Conservation (phyloP, 805 yeast genomes). For the Starmerella riodocensis region DNA sequence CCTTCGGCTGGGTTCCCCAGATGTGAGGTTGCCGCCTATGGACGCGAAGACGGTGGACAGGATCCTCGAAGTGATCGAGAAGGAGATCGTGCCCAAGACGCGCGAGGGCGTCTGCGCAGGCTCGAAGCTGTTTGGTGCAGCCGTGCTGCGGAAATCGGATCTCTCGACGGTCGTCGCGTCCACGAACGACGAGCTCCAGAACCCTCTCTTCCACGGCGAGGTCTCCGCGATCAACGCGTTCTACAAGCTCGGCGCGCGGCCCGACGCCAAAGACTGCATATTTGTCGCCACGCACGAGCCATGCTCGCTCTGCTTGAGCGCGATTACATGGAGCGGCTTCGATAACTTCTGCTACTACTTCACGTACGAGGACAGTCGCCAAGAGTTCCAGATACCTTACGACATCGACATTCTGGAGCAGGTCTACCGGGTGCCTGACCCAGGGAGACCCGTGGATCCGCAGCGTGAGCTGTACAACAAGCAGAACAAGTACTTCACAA, state of each 20-base stretch:
- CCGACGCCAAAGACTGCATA: conserved; percentile 16
- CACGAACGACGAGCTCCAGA: conserved; percentile 15
- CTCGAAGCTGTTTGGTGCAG: conserved; percentile 20
- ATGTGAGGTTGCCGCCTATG: background rate
- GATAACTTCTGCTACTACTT: conserved; percentile 20
- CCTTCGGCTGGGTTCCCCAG: no score
- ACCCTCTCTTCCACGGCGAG: conserved; percentile 21
- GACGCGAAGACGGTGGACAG: conserved; percentile 1
- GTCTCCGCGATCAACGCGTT: conserved; percentile 16
- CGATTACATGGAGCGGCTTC: conserved; percentile 21
- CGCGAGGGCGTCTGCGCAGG: conserved; percentile 13
- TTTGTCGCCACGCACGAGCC: conserved; percentile 22
- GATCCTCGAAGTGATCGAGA: conserved; percentile 19
- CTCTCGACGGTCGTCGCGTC: conserved; percentile 17
- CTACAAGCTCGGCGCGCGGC: conserved; percentile 13
- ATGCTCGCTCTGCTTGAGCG: conserved; percentile 20
- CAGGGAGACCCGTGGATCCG: conserved; percentile 6
- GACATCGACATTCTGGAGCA: conserved; percentile 18
- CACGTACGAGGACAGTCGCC: conserved; percentile 18
- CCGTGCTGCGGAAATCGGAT: conserved; percentile 17
- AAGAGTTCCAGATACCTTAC: conserved; percentile 15
- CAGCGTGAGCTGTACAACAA: conserved; percentile 15
- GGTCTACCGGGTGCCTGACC: conserved; percentile 15
- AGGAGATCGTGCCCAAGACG: conserved; percentile 17
- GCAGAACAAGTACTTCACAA: conserved; percentile 14